Evolutionary conservation across 495 filamentous ascomycete genomes (phyloP).

Genomic region (Copromyces sp.): DNA sequence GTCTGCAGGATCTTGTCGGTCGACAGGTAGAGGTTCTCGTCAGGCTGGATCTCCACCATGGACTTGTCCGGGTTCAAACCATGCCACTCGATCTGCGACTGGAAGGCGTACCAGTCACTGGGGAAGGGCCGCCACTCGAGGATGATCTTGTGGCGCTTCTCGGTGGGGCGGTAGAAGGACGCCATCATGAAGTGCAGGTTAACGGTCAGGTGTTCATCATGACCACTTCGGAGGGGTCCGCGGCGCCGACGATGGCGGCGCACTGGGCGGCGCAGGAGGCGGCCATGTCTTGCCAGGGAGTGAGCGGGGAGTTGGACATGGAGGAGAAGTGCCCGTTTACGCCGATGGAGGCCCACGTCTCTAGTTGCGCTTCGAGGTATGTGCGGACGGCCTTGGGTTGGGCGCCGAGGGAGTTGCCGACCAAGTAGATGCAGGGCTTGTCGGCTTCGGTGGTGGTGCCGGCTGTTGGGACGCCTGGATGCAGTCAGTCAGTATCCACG

Average conservation of each 20-base stretch:
- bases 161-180: constrained; percentile 73
- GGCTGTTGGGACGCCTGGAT: background rate
- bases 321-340: constrained; percentile 81
- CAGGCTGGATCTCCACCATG: constrained; percentile 65
- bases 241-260: constrained; percentile 71
- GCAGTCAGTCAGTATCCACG: constrained; percentile 3
- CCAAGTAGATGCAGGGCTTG: constrained; percentile 67
- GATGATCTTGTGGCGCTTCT: constrained; percentile 67
- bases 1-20: constrained; percentile 61
- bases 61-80: constrained; percentile 50
- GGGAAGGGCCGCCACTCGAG: constrained; percentile 88
- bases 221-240: constrained; percentile 57
- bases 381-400: constrained; percentile 60
- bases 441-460: constrained; percentile 9
- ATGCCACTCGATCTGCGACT: constrained; percentile 73
- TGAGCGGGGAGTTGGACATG: constrained; percentile 57
- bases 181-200: constrained; percentile 86
- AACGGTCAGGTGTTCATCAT: constrained; percentile 85
- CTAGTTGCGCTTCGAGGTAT: constrained; percentile 64
- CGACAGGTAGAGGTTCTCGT: constrained; percentile 40
- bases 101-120: constrained; percentile 82
- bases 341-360: constrained; percentile 77
- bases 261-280: constrained; percentile 58
- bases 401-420: constrained; percentile 85
- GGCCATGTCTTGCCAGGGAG: constrained; percentile 66